These are phyloP conservation scores for Ambrosiella beaveri DNA, from an alignment of 2,329 filamentous ascomycete genomes.

Conservation along the genomic window DNA sequence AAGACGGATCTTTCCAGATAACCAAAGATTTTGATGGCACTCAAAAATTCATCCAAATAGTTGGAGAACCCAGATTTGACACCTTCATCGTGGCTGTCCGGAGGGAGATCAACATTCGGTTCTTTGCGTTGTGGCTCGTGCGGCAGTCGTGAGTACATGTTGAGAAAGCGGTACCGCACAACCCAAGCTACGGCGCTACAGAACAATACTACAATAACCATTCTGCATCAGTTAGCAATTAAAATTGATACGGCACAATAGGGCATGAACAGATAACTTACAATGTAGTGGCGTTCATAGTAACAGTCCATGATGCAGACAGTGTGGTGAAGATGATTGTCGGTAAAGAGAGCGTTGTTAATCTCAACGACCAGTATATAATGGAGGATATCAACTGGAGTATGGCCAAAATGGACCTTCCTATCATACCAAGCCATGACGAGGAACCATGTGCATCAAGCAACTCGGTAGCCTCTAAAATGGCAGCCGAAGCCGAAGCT, in stretches of 20 bases:
- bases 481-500: constrained; percentile 4
- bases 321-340: constrained; percentile 79
- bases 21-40: constrained; percentile 97
- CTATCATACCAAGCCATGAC: constrained; percentile 42
- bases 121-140: constrained; percentile 93
- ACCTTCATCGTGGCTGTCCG: constrained; percentile 77
- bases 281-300: constrained; percentile 96
- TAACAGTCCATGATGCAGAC: constrained; percentile 86
- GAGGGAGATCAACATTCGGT: constrained; percentile 86
- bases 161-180: constrained; percentile 85
- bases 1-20: constrained; percentile 94
- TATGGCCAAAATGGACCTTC: constrained; percentile 34
- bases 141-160: constrained; percentile 88
- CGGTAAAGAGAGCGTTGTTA: constrained; percentile 75
- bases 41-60: constrained; percentile 93
- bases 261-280: constrained; percentile 26
- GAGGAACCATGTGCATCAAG: constrained; percentile 18
- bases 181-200: constrained; percentile 86
- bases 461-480: constrained; percentile 6
- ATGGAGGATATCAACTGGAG: constrained; percentile 40
- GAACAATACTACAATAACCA: constrained; percentile 59
- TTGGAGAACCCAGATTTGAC: constrained; percentile 84
- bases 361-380: constrained; percentile 65
- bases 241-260: neutral
- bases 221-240: constrained; percentile 25